Conservation (phyloP, 1,139 yeast genomes). For the Wickerhamomyces sp. region DNA sequence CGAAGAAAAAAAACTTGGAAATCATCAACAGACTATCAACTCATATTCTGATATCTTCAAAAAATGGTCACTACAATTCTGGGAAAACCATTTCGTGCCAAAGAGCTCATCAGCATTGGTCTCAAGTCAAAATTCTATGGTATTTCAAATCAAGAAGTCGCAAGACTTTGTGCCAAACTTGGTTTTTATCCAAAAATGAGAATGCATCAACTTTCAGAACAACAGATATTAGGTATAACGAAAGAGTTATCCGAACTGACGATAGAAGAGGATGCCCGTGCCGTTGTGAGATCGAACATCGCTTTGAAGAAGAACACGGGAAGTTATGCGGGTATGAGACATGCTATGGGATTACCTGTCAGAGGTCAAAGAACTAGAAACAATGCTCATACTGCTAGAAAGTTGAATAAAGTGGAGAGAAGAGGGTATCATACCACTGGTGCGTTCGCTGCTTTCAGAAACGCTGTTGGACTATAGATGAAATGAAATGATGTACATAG, state of each 20-base stretch:
- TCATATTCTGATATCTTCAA: neutral
- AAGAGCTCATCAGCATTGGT: constrained; percentile 42
- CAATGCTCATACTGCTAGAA: constrained; percentile 85
- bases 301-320: constrained; percentile 77
- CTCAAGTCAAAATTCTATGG: constrained; percentile 82
- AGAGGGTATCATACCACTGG: constrained; percentile 31
- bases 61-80: constrained; percentile 70
- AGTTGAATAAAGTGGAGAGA: constrained; percentile 75
- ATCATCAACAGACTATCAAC: neutral
- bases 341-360: constrained; percentile 83
- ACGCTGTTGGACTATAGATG: too few species aligned
- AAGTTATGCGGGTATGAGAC: constrained; percentile 85
- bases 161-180: constrained; percentile 74
- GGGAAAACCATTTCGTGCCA: constrained; percentile 66
- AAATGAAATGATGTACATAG: too few species aligned
- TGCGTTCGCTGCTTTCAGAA: constrained; percentile 1
- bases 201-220: constrained; percentile 88
- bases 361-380: constrained; percentile 92
- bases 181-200: constrained; percentile 93
- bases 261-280: constrained; percentile 81
- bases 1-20: neutral
- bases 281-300: constrained; percentile 74
- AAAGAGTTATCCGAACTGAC: constrained; percentile 81
- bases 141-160: constrained; percentile 72
- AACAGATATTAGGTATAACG: constrained; percentile 78